These are phyloP conservation scores for Trichophyton verrucosum DNA, from an alignment of 2,329 filamentous ascomycete genomes.

Conservation along the genomic window DNA sequence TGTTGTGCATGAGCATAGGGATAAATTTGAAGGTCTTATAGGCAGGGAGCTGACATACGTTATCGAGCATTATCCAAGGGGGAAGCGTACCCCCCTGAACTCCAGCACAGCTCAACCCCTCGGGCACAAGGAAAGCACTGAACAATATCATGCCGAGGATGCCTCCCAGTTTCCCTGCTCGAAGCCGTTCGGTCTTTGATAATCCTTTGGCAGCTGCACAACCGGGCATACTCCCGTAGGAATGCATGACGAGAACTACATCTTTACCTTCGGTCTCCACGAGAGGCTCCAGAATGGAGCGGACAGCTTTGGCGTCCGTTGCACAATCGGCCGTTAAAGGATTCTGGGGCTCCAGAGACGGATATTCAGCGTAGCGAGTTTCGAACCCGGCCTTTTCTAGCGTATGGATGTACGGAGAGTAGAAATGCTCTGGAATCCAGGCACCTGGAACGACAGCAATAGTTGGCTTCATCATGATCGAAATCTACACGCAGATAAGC, in stretches of 20 bases:
- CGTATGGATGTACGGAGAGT: conserved; percentile 17
- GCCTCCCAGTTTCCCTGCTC: conserved; percentile 1
- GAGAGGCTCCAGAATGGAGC: conserved; percentile 17
- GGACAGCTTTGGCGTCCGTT: conserved; percentile 19
- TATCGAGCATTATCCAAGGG: background rate
- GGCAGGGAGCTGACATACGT: background rate
- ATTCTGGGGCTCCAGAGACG: conserved; percentile 8
- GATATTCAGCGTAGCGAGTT: conserved; percentile 8
- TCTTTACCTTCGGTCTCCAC: conserved; percentile 23
- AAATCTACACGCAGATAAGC: background rate
- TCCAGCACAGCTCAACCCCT: conserved; percentile 1
- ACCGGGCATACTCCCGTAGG: conserved; percentile 25
- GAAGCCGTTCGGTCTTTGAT: conserved; percentile 1
- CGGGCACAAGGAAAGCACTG: conserved; percentile 4
- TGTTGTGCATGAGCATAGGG: background rate
- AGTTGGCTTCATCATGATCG: conserved; percentile 19
- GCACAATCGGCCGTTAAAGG: conserved; percentile 14
- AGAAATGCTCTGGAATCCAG: conserved; percentile 21
- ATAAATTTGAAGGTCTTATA: background rate
- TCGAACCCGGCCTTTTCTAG: conserved; percentile 23
- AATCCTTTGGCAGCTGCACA: conserved; percentile 21
- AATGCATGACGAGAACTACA: conserved; percentile 26
- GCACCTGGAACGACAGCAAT: conserved; percentile 29
- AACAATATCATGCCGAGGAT: conserved; percentile 9
- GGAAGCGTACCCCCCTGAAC: background rate